phyloP scores from a whole-genome alignment of 257 asterid species.

The Solanum sejunctum region DNA sequence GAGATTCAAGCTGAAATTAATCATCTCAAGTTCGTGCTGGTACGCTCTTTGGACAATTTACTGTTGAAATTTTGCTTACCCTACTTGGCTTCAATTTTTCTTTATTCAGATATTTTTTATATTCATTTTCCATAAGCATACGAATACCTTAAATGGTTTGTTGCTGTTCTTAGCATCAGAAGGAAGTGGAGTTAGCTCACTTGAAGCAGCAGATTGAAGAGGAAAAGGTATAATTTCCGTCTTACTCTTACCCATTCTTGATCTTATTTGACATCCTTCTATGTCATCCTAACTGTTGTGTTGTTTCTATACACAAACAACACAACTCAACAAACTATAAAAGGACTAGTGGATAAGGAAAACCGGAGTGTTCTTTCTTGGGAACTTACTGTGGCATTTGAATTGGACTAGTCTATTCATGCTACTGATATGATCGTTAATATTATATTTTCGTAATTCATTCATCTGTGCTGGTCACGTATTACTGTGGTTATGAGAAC shows the following conservation, averaged over 20 bases:
- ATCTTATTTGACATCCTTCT: too few species aligned
- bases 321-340: background rate
- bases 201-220: conserved; percentile 71
- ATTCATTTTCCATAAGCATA: background rate
- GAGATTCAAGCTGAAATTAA: conserved; percentile 43
- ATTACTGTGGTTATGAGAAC: background rate
- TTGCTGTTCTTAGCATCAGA: conserved; percentile 55
- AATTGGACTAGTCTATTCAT: background rate
- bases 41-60: conserved; percentile 15
- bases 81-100: background rate
- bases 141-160: conserved; percentile 4
- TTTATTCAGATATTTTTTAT: background rate
- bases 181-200: conserved; percentile 61
- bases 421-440: background rate
- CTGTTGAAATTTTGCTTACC: background rate
- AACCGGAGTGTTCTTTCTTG: background rate
- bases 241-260: too few species aligned
- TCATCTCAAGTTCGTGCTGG: conserved; percentile 72
- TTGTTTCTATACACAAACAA: too few species aligned
- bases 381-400: background rate
- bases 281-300: too few species aligned
- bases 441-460: background rate
- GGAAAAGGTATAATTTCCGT: conserved; percentile 45
- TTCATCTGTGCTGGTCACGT: background rate
- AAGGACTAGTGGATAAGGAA: background rate